phyloP scores from a whole-genome alignment of 345 rosid species.

The Euphorbia pulcherrima region DNA sequence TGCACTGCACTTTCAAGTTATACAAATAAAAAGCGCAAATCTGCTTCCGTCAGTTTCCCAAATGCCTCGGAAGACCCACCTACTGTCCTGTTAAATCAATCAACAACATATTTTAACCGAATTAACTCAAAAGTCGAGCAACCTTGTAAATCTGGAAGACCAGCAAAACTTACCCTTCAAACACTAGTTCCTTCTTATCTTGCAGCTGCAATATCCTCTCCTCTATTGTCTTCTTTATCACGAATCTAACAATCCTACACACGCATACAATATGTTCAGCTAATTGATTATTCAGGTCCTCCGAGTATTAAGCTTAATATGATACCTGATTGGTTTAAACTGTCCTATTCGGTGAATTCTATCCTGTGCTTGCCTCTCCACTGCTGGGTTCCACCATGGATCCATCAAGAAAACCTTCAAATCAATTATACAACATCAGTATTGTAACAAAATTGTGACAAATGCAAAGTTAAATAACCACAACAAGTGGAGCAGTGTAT shows the following conservation, averaged over 20 bases:
- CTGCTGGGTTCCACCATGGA: slow-evolving; percentile 99
- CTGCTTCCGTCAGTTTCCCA: slow-evolving; percentile 70
- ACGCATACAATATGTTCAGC: not conserved
- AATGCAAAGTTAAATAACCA: not conserved
- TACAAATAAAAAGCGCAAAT: slow-evolving; percentile 69
- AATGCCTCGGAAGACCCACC: slow-evolving; percentile 86
- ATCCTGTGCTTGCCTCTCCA: slow-evolving; percentile 94
- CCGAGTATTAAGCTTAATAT: slow-evolving; percentile 7
- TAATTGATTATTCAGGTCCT: not conserved
- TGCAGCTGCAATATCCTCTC: slow-evolving; percentile 92
- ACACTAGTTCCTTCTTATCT: slow-evolving; percentile 86
- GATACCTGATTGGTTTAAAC: slow-evolving; percentile 88
- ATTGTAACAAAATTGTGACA: not conserved
- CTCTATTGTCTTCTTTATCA: slow-evolving; percentile 89
- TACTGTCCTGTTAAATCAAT: slow-evolving; percentile 51
- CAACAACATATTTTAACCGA: not conserved
- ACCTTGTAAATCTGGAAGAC: not conserved
- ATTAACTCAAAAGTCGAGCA: not conserved
- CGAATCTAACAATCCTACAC: slow-evolving; percentile 70
- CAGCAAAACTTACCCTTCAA: slow-evolving; percentile 71
- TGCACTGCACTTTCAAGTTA: slow-evolving; percentile 18
- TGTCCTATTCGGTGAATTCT: slow-evolving; percentile 97
- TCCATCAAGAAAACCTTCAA: slow-evolving; percentile 93
- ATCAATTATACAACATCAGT: not conserved
- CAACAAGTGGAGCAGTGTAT: too few relatives aligned